phyloP scores from a whole-genome alignment of 1,284 basidiomycete species.

The Cutaneotrichosporon cavernicola region DNA sequence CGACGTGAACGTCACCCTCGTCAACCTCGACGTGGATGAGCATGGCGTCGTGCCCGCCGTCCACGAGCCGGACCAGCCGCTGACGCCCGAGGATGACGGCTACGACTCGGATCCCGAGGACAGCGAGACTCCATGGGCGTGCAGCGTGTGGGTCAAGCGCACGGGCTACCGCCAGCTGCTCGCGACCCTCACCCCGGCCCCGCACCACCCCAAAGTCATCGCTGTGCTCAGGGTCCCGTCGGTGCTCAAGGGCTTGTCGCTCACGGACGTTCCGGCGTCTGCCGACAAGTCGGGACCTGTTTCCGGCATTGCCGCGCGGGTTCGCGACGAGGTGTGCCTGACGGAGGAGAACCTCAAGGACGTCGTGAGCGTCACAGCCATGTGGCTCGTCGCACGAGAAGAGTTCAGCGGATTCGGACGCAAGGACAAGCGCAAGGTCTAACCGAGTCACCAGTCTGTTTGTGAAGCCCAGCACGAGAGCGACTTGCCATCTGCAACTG shows the following conservation, averaged over 20 bases:
- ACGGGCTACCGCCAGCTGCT: constrained; percentile 46
- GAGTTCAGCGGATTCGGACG: constrained; percentile 84
- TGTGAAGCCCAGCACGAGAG: background rate
- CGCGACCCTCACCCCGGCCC: constrained; percentile 82
- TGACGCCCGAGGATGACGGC: constrained; percentile 18
- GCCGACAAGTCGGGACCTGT: background rate
- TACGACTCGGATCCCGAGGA: constrained; percentile 85
- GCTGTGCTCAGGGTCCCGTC: constrained; percentile 85
- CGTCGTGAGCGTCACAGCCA: constrained; percentile 76
- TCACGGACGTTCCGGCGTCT: constrained; percentile 28
- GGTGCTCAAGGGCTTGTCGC: constrained; percentile 69
- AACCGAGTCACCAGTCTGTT: background rate
- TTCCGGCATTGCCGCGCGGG: constrained; percentile 25
- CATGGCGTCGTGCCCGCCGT: background rate
- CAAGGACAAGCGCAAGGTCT: constrained; percentile 54
- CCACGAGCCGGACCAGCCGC: constrained; percentile 12
- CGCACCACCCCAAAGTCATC: constrained; percentile 94
- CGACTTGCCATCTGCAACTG: background rate
- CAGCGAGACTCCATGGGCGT: constrained; percentile 92
- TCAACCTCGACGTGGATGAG: constrained; percentile 13
- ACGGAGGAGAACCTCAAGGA: constrained; percentile 94
- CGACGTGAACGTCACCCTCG: background rate
- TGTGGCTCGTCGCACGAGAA: constrained; percentile 92
- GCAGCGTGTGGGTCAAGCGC: constrained; percentile 56
- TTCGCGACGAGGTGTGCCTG: constrained; percentile 60